Evolutionary conservation across 2,329 filamentous ascomycete genomes (phyloP), one percentile per base, ranked within the genome.

Genomic region (Byssoonygena ceratinophila): DNA sequence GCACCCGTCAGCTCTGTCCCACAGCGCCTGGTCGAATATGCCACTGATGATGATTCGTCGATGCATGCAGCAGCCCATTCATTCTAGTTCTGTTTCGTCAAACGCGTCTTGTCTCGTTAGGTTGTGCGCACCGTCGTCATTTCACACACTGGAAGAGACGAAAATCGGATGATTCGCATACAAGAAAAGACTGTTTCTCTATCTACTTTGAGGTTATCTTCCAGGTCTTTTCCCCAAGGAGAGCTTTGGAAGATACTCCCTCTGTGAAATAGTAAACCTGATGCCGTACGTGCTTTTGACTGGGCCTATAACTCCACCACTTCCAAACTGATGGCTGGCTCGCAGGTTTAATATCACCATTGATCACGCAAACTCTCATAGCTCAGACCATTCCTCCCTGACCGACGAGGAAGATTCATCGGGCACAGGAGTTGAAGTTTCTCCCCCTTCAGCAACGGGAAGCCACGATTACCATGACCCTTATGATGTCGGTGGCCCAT

Each of bases 341-440:
- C 39, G 14, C 36, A 51, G 48, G 48, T 36, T 51, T 20, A 51
- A 51, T 29, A 51, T 51, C 22, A 51, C 37, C 27, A 44, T 51
- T 45, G 48, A 51, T 18, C 48, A 44, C 39, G 48, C 48, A 29
- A 36, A 39, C 18, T 45, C 48, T 12, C 48, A 51, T 37, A 51
- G 48, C 39, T 52, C 50, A 25, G 50, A 36, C 9, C 50, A 52
- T 27, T 46, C 50, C 9, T 40, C 43, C 12, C 34, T 52, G 11
- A 66, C 65, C 44, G 70, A 73, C 60, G 71, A 71, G 57, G 72
- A 74, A 59, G 70, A 68, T 52, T 73, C 70, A 43, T 71, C 71
- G 48, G 39, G 40, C 12, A 51, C 49, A 45, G 70, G 63, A 41
- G 70, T 72, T 20, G 66, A 71, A 54, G 66, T 72, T 36, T 71